Conservation (phyloP, 225 moss, liverwort and hornwort genomes). For the Pleurozium schreberi region DNA sequence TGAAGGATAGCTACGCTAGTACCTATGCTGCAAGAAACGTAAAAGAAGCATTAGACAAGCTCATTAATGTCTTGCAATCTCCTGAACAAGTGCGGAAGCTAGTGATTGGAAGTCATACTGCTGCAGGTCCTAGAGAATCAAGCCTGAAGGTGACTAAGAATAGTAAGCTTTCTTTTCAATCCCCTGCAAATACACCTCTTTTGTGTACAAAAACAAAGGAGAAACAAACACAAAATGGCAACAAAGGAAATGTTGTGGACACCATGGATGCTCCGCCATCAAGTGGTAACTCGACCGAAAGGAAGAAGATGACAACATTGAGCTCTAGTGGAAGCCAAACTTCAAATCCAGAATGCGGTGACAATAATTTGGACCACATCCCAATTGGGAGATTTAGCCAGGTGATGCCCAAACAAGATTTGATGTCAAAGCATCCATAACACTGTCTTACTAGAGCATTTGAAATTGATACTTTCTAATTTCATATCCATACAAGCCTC, state of each 20-base stretch:
- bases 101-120: background rate
- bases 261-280: background rate
- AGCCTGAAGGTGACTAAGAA: background rate
- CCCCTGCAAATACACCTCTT: background rate
- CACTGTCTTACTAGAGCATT: background rate
- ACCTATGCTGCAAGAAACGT: slow-evolving; percentile 6
- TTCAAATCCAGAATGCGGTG: background rate
- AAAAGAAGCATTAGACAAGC: slow-evolving; percentile 22
- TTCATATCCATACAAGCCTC: background rate
- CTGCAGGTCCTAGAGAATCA: background rate
- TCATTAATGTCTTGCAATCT: slow-evolving; percentile 11
- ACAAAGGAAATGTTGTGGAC: no score
- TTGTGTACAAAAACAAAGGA: background rate
- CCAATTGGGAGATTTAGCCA: background rate
- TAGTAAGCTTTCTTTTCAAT: background rate
- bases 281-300: background rate
- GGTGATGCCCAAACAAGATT: background rate
- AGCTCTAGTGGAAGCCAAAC: background rate
- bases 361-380: background rate
- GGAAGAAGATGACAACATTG: background rate
- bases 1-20: slow-evolving; percentile 26
- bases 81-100: background rate
- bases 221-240: background rate
- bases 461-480: background rate
- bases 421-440: background rate